A percentile compares a stretch with the other conserved stretches of the same genome.
Evolutionary conservation across 352 stramenopile genomes (phyloP).

Genomic region (Pythium sp.): DNA sequence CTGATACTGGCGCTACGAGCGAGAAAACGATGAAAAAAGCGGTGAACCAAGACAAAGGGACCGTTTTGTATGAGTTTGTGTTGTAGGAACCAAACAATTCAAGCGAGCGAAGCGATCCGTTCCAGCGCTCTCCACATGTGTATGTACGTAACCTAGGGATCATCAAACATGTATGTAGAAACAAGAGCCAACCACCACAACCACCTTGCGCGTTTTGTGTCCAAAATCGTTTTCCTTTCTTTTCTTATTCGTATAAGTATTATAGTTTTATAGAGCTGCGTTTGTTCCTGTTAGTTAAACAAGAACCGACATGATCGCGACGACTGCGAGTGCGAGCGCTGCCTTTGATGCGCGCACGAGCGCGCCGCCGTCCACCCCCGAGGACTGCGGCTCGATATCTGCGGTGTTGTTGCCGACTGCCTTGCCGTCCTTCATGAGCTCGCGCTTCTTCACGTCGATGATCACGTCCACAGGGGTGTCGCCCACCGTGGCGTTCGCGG

Average conservation of each 20-base stretch:
- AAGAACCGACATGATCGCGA: slow-evolving; percentile 3
- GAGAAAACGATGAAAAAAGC: not conserved
- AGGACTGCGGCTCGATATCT: slow-evolving; percentile 7
- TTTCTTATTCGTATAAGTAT: slow-evolving; percentile 5
- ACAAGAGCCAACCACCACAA: not conserved
- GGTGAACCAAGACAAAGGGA: slow-evolving; percentile 12
- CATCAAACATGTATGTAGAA: not conserved
- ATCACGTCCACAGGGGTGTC: slow-evolving; percentile 29
- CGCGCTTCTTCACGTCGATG: slow-evolving; percentile 46
- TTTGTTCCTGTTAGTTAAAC: not conserved
- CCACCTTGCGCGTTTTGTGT: not conserved
- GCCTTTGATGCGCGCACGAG: slow-evolving; percentile 7
- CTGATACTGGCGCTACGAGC: not conserved
- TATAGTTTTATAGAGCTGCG: not conserved
- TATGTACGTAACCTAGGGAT: not conserved
- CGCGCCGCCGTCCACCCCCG: not conserved
- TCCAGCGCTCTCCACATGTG: not conserved
- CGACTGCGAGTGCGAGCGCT: slow-evolving; percentile 5
- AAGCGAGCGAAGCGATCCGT: not conserved
- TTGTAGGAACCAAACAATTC: slow-evolving; percentile 26
- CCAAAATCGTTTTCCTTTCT: not conserved
- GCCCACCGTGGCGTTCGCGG: not conserved
- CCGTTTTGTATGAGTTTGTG: slow-evolving; percentile 69
- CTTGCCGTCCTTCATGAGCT: slow-evolving; percentile 29
- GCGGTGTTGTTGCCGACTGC: slow-evolving; percentile 8